Evolutionary conservation across 2,329 filamentous ascomycete species (phyloP).

Genomic region (Lachnellula arida): DNA sequence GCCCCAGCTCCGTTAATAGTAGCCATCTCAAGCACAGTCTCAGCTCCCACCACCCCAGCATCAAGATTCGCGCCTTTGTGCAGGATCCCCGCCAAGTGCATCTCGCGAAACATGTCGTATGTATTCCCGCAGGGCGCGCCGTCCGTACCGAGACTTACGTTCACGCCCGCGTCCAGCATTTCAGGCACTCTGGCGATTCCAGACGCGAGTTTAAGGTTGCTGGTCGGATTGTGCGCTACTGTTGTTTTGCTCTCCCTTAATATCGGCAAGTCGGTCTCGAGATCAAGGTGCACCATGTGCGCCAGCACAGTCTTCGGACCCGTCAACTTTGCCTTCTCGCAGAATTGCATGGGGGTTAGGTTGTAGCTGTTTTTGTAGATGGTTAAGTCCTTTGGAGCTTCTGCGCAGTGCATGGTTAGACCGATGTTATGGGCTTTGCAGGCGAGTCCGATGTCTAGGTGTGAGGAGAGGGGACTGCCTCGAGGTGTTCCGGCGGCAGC

Average conservation of each 20-base stretch:
- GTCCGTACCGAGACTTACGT: conserved; percentile 47
- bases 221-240: conserved; percentile 48
- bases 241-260: conserved; percentile 38
- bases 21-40: conserved; percentile 46
- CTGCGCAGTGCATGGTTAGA: conserved; percentile 44
- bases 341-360: conserved; percentile 42
- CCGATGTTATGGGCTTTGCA: conserved; percentile 38
- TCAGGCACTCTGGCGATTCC: conserved; percentile 45
- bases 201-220: conserved; percentile 48
- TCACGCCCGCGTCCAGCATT: conserved; percentile 40
- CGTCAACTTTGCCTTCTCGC: conserved; percentile 34
- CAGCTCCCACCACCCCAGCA: conserved; percentile 39
- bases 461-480: conserved; percentile 37
- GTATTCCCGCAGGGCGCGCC: conserved; percentile 49
- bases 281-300: conserved; percentile 48
- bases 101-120: conserved; percentile 48
- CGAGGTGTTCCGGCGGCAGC: conserved; percentile 43
- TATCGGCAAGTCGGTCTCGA: conserved; percentile 37
- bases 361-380: conserved; percentile 37
- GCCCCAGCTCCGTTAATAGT: conserved; percentile 47
- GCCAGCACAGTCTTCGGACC: conserved; percentile 43
- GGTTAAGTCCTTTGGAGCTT: conserved; percentile 37
- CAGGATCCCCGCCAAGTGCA: conserved; percentile 46
- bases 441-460: conserved; percentile 38
- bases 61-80: conserved; percentile 42